Conservation (phyloP, 495 filamentous ascomycete species). For the Hypoxylon lienhwacheense region DNA sequence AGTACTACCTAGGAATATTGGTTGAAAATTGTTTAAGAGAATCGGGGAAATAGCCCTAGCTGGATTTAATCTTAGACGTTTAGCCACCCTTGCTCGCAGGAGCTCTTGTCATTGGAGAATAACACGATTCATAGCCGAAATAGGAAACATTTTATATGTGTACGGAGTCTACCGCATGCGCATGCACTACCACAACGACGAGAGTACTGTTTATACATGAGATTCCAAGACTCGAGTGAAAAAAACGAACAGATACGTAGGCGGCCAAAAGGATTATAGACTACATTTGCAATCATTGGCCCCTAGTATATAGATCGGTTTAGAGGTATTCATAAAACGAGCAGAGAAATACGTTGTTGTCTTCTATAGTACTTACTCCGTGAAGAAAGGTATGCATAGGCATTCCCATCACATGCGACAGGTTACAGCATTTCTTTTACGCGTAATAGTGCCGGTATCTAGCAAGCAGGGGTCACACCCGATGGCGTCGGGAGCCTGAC, state of each 20-base stretch:
- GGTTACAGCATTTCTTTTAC: not conserved
- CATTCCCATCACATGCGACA: constrained; percentile 17
- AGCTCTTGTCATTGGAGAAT: constrained; percentile 32
- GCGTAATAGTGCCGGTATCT: constrained; percentile 10
- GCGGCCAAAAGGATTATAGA: too few species aligned
- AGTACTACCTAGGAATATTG: not conserved
- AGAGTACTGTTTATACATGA: too few species aligned
- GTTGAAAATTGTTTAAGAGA: constrained; percentile 14
- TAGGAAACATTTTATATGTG: constrained; percentile 24
- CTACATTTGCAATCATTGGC: too few species aligned
- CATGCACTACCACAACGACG: too few species aligned
- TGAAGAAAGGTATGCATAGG: constrained; percentile 1
- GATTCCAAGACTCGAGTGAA: too few species aligned
- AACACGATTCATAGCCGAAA: constrained; percentile 24
- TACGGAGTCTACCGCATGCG: too few species aligned
- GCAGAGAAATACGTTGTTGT: too few species aligned
- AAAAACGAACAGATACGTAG: too few species aligned
- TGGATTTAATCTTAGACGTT: constrained; percentile 32
- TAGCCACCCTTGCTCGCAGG: constrained; percentile 32
- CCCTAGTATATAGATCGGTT: too few species aligned
- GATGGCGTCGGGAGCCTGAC: constrained; percentile 28
- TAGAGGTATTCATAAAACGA: too few species aligned
- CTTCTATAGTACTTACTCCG: too few species aligned
- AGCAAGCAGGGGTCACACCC: constrained; percentile 33
- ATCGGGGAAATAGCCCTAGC: constrained; percentile 16